These are phyloP conservation scores for Candida buenavistaensis DNA, from an alignment of 1,139 yeast genomes.

Conservation along the genomic window DNA sequence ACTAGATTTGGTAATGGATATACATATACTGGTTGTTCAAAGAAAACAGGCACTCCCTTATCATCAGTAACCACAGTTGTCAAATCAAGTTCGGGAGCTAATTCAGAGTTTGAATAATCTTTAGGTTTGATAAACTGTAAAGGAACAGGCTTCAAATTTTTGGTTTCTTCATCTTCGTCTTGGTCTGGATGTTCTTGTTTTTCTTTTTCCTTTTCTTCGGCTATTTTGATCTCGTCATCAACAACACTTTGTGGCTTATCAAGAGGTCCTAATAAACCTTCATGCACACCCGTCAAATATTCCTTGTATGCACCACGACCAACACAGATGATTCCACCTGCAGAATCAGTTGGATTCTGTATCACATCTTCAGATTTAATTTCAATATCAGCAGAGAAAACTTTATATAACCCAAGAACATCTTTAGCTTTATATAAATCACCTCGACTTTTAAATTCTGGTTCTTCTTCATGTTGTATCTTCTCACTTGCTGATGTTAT, in stretches of 20 bases:
- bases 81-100: conserved; percentile 63
- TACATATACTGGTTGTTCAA: conserved; percentile 74
- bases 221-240: conserved; percentile 30
- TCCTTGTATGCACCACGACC: conserved; percentile 98
- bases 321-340: conserved; percentile 88
- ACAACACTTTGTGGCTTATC: conserved; percentile 53
- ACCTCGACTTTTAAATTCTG: conserved; percentile 28
- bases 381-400: conserved; percentile 31
- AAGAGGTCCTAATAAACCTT: conserved; percentile 91
- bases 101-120: conserved; percentile 51
- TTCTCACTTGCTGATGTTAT: conserved; percentile 7
- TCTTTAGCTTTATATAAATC: conserved; percentile 53
- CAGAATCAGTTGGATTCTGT: conserved; percentile 29
- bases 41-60: conserved; percentile 55
- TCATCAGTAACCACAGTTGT: conserved; percentile 25
- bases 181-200: conserved; percentile 54
- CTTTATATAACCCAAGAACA: conserved; percentile 57
- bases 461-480: conserved; percentile 8
- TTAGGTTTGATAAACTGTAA: conserved; percentile 62
- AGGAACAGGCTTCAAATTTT: conserved; percentile 46
- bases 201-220: conserved; percentile 18
- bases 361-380: conserved; percentile 49
- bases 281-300: conserved; percentile 86
- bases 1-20: conserved; percentile 71
- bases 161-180: conserved; percentile 16